A percentile compares a stretch with the other conserved stretches of the same genome.
Conservation (phyloP, 2,329 filamentous ascomycete genomes). For the Sporothrix humicola region DNA sequence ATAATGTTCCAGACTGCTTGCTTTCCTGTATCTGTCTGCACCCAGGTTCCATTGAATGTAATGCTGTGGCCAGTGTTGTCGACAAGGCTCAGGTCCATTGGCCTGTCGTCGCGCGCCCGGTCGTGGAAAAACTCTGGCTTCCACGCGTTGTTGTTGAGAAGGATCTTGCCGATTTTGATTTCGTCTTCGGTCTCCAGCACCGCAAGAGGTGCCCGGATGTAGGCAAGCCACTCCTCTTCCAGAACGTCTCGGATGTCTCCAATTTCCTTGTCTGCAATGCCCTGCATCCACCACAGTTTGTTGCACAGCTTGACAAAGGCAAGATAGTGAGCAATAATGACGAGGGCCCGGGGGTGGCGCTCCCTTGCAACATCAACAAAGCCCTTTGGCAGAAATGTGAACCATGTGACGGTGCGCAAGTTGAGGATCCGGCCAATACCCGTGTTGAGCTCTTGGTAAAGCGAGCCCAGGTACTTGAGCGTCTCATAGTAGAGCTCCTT, state of each 20-base stretch:
- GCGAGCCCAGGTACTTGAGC: constrained; percentile 57
- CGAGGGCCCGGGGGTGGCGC: constrained; percentile 53
- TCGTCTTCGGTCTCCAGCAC: constrained; percentile 46
- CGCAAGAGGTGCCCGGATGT: constrained; percentile 51
- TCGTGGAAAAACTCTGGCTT: constrained; percentile 39
- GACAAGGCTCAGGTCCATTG: constrained; percentile 8
- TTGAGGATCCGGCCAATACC: constrained; percentile 53
- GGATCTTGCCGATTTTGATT: constrained; percentile 48
- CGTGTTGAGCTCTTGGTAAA: constrained; percentile 56
- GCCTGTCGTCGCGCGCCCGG: neutral
- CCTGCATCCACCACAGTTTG: constrained; percentile 57
- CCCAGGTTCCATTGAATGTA: constrained; percentile 20
- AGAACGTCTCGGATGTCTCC: constrained; percentile 51
- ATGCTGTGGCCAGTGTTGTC: constrained; percentile 33
- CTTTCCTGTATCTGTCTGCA: constrained; percentile 17
- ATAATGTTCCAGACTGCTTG: constrained; percentile 23
- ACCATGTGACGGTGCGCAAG: constrained; percentile 59
- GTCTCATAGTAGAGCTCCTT: constrained; percentile 53
- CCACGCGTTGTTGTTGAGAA: constrained; percentile 55
- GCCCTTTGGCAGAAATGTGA: constrained; percentile 55
- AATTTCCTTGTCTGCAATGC: constrained; percentile 55
- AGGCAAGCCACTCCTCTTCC: constrained; percentile 49
- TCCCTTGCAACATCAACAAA: constrained; percentile 54
- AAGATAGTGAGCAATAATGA: constrained; percentile 60
- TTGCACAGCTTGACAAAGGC: constrained; percentile 55